A percentile compares a stretch with the other conserved stretches of the same genome.
Evolutionary conservation across 2,329 filamentous ascomycete species (phyloP).

Genomic region (Apiospora pterosperma): DNA sequence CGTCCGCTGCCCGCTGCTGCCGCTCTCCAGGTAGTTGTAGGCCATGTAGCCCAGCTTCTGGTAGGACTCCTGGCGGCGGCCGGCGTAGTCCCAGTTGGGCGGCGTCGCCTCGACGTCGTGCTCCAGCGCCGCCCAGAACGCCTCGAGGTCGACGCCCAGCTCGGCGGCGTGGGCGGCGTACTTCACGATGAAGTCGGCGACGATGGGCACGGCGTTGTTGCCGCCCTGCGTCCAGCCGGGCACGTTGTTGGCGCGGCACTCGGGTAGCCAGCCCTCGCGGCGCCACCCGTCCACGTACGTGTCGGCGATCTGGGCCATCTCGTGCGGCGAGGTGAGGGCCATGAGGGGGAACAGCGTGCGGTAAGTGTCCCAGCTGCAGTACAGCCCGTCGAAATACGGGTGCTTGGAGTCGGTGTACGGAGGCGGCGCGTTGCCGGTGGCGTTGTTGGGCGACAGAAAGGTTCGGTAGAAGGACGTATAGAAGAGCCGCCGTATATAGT

Average conservation of each 20-base stretch:
- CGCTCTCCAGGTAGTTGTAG: slow-evolving; percentile 1
- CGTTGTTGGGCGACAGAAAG: slow-evolving; percentile 1
- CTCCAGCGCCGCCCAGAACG: background rate
- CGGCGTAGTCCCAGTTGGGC: background rate
- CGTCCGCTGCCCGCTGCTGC: background rate
- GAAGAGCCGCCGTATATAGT: background rate
- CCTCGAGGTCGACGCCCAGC: background rate
- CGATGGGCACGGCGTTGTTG: slow-evolving; percentile 4
- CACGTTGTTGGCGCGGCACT: slow-evolving; percentile 2
- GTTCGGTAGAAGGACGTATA: background rate
- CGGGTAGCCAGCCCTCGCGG: background rate
- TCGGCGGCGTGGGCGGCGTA: background rate
- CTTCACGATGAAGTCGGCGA: slow-evolving; percentile 1
- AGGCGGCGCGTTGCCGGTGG: background rate
- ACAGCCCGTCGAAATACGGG: background rate
- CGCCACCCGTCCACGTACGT: slow-evolving; percentile 1
- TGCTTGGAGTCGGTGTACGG: background rate
- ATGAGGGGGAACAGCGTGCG: slow-evolving; percentile 1
- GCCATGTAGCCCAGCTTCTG: background rate
- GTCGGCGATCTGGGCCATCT: background rate
- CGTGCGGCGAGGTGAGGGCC: background rate
- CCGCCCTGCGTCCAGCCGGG: background rate
- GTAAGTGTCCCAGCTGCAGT: slow-evolving; percentile 7
- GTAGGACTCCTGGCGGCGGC: background rate
- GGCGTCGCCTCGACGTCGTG: slow-evolving; percentile 2